Base-by-base conservation (phyloP, 1,139 yeast genomes). In the Nakaseomyces delphensis region DNA sequence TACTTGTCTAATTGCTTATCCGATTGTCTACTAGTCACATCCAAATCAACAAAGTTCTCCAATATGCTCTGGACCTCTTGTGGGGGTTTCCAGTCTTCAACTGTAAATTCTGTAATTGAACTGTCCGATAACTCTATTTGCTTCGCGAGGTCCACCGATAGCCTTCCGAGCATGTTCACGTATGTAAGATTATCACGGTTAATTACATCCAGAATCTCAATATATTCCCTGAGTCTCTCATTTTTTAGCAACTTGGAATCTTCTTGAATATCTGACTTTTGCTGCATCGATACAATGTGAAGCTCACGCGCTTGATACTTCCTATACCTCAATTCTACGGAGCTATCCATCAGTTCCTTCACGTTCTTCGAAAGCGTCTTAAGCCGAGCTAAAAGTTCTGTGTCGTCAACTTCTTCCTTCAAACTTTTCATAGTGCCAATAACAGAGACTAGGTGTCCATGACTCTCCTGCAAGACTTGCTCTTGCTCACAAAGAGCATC, bases 401-500 rank as follows among this genome's bases (percentile, higher is more conserved):
- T 46, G 38, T 54, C 57, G 16, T 36, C 38, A 3, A 44, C 45
- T 10, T 44, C 47, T 3, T 46, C 49, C 25, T 46, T 43, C 24
- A 57, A 36, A 33, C 47, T 48, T 31, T 43, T 40, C 21, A 58
- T 36, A 1, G 43, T 36, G 6, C 43, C 38, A 10, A 56, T 23
- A 3, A 50, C 49, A 3, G 40, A 40, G 13, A 45, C 43, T 31
- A 55, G 35, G 14, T 47, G 40, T 16, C 46, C 45, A 37, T 54
- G 50, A 36, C 47, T 53, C 13, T 46, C 44, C 30, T 52, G 53
- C 25, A 57, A 41, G 16, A 44, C 43, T 13, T 51, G 54, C 32
- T 58, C 60, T 39, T 56, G 50, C 37, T 55, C 59, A 47, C 57
- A 55, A 13, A 58, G 45, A 11, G 51, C 45, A 38, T 57, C 63